Evolutionary conservation across 345 rosid species (phyloP).

Genomic region (Xanthoceras sorbifolium): DNA sequence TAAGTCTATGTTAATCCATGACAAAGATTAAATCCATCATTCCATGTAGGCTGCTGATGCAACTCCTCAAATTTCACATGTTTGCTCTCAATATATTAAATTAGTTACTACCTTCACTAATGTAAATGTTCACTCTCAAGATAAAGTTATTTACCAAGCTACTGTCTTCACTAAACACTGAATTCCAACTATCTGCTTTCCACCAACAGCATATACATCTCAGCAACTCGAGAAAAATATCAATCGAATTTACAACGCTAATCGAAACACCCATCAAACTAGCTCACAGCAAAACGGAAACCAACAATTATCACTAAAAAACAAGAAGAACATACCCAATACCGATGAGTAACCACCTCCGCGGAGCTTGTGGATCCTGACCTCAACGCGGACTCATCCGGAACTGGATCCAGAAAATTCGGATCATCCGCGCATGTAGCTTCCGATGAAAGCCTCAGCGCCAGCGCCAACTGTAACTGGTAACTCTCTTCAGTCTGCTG

Average conservation of each 20-base stretch:
- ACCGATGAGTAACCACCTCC: slow-evolving; percentile 82
- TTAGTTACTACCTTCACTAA: neutral
- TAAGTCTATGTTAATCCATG: neutral
- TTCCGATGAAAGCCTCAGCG: slow-evolving; percentile 86
- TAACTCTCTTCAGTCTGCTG: slow-evolving; percentile 99
- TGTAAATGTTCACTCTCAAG: neutral
- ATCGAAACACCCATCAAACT: neutral
- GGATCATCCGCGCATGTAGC: slow-evolving; percentile 97
- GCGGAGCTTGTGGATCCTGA: slow-evolving; percentile 54
- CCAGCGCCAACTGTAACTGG: slow-evolving; percentile 96
- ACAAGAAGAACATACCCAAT: slow-evolving; percentile 65
- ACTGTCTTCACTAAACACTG: neutral
- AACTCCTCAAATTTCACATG: neutral
- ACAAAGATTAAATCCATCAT: neutral
- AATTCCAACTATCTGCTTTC: neutral
- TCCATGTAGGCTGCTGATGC: neutral
- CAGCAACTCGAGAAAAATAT: neutral
- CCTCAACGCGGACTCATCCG: slow-evolving; percentile 67
- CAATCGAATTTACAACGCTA: neutral
- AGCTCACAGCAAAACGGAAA: slow-evolving; percentile 5
- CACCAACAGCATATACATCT: neutral
- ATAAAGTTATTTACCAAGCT: neutral
- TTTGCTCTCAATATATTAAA: neutral
- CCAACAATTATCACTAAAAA: neutral
- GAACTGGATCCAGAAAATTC: slow-evolving; percentile 84